Evolutionary conservation across 2,329 filamentous ascomycete genomes (phyloP), one percentile per base, ranked within the genome.

Genomic region (Esteya vermicola): DNA sequence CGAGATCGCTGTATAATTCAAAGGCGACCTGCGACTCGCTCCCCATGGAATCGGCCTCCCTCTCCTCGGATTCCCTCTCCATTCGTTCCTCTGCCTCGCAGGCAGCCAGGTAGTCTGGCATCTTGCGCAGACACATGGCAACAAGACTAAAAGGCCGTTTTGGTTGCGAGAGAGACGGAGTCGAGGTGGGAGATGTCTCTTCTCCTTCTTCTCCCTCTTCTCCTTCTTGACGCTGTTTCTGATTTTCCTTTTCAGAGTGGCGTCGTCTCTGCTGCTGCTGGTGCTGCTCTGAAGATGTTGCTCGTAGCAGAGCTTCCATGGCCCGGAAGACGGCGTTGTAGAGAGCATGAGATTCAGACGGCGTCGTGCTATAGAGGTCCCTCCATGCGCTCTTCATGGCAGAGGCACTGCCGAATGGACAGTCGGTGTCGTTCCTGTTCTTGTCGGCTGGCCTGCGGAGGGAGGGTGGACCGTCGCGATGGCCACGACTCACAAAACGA

Each of bases 1-100:
- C 67, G 14, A 73, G 48, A 14, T 70, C 62, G 33, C 62, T 57
- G 45, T 72, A 73, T 19, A 70, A 56, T 4, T 64, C 57, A 13
- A 58, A 55, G 0, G 65, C 63, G 6, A 63, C 55, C 33, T 63
- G 51, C 16, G 59, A 54, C 7, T 51, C 51, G n/a, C n/a, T n/a
- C 58, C 51, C 14, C 60, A 47, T 0, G 52, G 52, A 10, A 57
- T 57, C n/a, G 14, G 54, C 48, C 3, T 61, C 63, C 12, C 55
- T 53, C 31, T 57, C 48, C 38, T 62, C 56, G 4, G 60, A 54
- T 18, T 65, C 57, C 12, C 52, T n/a, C n/a, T n/a, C n/a, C n/a
- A n/a, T 47, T 23, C 52, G 50, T 38, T 66, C 59, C 54, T 58
- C 58, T 2, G 52, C 51, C 41, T 70, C 62, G n/a, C 69, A 60